Base-by-base conservation (phyloP, 1,284 basidiomycete species). In the Cryptococcus jaspeensis region DNA sequence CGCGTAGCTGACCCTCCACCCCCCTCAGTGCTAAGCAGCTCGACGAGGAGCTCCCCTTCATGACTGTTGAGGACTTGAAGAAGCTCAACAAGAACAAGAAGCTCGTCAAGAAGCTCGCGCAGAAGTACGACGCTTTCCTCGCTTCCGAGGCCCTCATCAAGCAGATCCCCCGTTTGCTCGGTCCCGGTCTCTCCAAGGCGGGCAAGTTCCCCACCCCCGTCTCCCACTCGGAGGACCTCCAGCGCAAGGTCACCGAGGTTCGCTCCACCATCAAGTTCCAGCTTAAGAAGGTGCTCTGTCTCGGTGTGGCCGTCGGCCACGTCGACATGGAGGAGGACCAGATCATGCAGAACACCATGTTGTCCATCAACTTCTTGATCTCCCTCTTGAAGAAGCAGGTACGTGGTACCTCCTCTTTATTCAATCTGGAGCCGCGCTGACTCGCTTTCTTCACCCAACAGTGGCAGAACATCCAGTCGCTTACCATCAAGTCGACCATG, bases 191-290 rank as follows among this genome's bases (percentile, higher is more conserved):
- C 60, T 98, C 96, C 76, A 99, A 99, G 85, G 95, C 96, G 71
- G 96, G 96, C 78, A 99, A 99, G 81, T 99, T 99, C 90, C 95
- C 96, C 53, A 97, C 95, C 60, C 91, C 92, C 69, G 86, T 99
- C 78, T 90, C 92, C 28, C 92, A 95, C 81, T 79, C 83, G 48
- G 96, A 99, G 77, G 95, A 99, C 81, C 83, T 99, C 55, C 77
- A 76, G 78, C 90, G 87, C 84, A 98, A 98, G 84, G 83, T 97
- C 76, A 87, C 80, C 70, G 96, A 99, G 79, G 94, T 99, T 71
- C 90, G 91, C 78, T 94, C 91, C 71, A 98, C 95, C 70, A 97
- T 98, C 86, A 95, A 96, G 82, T 96, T 97, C 89, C 93, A 96
- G 84, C 85, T 96, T 61, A 99, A 99, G 87, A 99, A 99, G 84